Evolutionary conservation across 139 green algal genomes (phyloP), one percentile per base, ranked within the genome.

Genomic region (Chlorella ohadii): DNA sequence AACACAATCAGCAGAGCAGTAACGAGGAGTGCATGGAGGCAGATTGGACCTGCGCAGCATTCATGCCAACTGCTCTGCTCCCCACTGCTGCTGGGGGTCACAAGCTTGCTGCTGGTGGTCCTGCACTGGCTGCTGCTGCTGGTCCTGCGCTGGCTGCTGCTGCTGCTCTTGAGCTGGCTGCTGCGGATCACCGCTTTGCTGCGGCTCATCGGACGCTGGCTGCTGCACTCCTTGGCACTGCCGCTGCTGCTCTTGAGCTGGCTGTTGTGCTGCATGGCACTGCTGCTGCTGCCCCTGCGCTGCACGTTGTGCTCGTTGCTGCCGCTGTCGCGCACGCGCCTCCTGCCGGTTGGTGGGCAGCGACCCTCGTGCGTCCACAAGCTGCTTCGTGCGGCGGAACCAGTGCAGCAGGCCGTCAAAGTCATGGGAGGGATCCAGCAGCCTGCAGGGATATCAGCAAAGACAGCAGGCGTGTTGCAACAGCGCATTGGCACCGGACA

Each of bases 381-480:
- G 38, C 36, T 39, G 33, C 38, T 71, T 39, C 15, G 57, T 57
- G 15, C 28, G 57, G 23, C 27, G 16, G 36, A 82, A 82, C 36
- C 55, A 82, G 27, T 27, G 38, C 59, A 82, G 76, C 76, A 82
- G 76, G 23, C 59, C 36, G 27, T 82, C 76, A 27, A 57, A 82
- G 25, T 57, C 7, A 25, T 67, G 27, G 5, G 59, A 17, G 0
- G 36, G 25, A 27, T 28, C 76, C 36, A 82, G 38, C 23, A 72
- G 59, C 57, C 76, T 82, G 57, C 44, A 9, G 44, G 7, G 9
- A 51, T 16, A 51, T 9, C 44, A 51, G 44, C 44, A 51, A 6
- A 51, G 15, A 22, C 11, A 11, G 44, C 11, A 16, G 44, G 44
- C 7, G 44, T 55, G 44, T 6, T 55, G 44, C 44, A 55, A 55